Evolutionary conservation across 176 grass and related monocot genomes (phyloP).

Genomic region (Zizania latifolia): DNA sequence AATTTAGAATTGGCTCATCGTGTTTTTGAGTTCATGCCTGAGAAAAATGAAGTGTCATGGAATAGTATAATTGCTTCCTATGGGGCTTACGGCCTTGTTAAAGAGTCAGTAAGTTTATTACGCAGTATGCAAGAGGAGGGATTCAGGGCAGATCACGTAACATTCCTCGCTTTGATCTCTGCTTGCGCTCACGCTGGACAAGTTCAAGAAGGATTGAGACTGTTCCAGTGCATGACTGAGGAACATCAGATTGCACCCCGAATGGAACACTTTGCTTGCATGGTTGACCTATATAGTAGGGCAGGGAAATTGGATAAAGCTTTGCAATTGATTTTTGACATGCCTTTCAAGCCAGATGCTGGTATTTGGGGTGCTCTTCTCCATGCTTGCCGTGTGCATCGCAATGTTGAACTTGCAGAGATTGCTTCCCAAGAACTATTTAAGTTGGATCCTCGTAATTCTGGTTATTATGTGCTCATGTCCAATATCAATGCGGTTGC

Average conservation of each 20-base stretch:
- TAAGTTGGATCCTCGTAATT: slow-evolving; percentile 68
- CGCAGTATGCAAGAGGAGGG: slow-evolving; percentile 59
- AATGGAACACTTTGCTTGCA: slow-evolving; percentile 81
- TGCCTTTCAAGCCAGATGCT: slow-evolving; percentile 74
- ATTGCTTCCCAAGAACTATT: slow-evolving; percentile 61
- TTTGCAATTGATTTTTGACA: slow-evolving; percentile 49
- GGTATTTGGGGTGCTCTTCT: slow-evolving; percentile 87
- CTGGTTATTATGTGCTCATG: slow-evolving; percentile 92
- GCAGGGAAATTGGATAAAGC: slow-evolving; percentile 66
- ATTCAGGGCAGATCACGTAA: slow-evolving; percentile 66
- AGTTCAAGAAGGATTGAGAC: slow-evolving; percentile 58
- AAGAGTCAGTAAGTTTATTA: slow-evolving; percentile 56
- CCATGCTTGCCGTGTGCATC: slow-evolving; percentile 63
- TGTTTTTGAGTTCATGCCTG: slow-evolving; percentile 68
- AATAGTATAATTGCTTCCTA: slow-evolving; percentile 88
- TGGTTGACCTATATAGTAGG: slow-evolving; percentile 76
- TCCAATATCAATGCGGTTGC: slow-evolving; percentile 81
- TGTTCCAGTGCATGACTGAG: slow-evolving; percentile 59
- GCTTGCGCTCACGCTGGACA: slow-evolving; percentile 72
- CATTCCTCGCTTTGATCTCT: slow-evolving; percentile 80
- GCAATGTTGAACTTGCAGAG: slow-evolving; percentile 63
- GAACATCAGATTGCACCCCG: slow-evolving; percentile 46
- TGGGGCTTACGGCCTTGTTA: slow-evolving; percentile 70
- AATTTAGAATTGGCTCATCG: slow-evolving; percentile 50
- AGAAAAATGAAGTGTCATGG: slow-evolving; percentile 81